Evolutionary conservation across 495 filamentous ascomycete genomes (phyloP).

Genomic region (Lophium mytilinum): DNA sequence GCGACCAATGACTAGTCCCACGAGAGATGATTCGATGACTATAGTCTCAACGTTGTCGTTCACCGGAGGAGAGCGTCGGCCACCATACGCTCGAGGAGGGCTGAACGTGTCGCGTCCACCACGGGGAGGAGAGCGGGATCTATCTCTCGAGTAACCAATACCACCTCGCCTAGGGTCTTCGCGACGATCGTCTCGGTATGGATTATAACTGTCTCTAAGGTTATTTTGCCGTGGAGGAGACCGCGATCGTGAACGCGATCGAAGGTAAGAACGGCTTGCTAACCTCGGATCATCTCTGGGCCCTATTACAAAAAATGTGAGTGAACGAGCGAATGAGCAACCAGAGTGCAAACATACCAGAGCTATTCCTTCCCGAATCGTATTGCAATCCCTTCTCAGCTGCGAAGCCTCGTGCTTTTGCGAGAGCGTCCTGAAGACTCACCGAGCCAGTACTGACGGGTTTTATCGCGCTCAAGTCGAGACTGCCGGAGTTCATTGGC

Average conservation of each 20-base stretch:
- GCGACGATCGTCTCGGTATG: constrained; percentile 70
- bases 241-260: constrained; percentile 61
- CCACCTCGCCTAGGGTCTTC: constrained; percentile 44
- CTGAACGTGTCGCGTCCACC: constrained; percentile 27
- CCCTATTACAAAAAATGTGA: not conserved
- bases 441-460: constrained; percentile 66
- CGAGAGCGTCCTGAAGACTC: constrained; percentile 63
- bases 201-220: constrained; percentile 64
- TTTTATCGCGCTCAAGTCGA: constrained; percentile 68
- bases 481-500: constrained; percentile 56
- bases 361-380: constrained; percentile 27
- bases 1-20: constrained; percentile 76
- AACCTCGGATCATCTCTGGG: constrained; percentile 36
- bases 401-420: constrained; percentile 62
- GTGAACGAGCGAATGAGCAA: not conserved
- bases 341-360: constrained; percentile 25
- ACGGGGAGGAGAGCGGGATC: constrained; percentile 27
- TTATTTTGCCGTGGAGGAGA: constrained; percentile 51
- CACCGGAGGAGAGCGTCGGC: constrained; percentile 50
- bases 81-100: constrained; percentile 34
- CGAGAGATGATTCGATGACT: constrained; percentile 65
- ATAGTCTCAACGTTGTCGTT: constrained; percentile 63
- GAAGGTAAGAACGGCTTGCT: constrained; percentile 43
- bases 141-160: constrained; percentile 26
- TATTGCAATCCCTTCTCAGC: constrained; percentile 56